Evolutionary conservation across 345 rosid species (phyloP).

Genomic region (Gossypium australe): DNA sequence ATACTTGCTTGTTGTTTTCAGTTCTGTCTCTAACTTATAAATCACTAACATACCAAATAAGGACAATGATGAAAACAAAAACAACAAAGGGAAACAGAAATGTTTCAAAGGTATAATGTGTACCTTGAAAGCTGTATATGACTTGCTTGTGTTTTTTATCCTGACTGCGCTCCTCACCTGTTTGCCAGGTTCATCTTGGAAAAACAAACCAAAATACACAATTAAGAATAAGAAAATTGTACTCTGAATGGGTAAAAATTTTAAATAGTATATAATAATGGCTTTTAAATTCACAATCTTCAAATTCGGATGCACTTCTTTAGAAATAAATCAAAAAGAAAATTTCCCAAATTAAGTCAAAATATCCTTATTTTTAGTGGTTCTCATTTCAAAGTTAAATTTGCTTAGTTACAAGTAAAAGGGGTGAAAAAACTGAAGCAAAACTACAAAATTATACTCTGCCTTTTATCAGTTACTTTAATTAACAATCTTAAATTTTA

Average conservation of each 20-base stretch:
- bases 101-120: background rate
- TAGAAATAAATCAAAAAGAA: background rate
- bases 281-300: too few species aligned
- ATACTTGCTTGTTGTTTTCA: background rate
- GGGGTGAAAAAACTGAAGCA: background rate
- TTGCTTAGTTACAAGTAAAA: background rate
- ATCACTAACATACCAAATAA: background rate
- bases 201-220: conserved; percentile 6
- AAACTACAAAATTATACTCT: background rate
- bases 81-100: background rate
- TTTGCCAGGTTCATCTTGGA: conserved; percentile 96
- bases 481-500: background rate
- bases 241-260: background rate
- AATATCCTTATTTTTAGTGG: background rate
- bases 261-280: too few species aligned
- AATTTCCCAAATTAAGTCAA: background rate
- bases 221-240: background rate
- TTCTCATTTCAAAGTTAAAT: background rate
- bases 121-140: conserved; percentile 93
- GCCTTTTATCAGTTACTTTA: background rate
- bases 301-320: background rate
- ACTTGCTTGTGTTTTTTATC: conserved; percentile 92
- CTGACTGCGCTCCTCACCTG: conserved; percentile 94
- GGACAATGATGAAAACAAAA: background rate
- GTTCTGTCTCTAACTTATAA: background rate